A percentile compares a stretch with the other conserved stretches of the same genome.
phyloP scores from a whole-genome alignment of 352 stramenopile genomes.

The Phytopythium chamaehyphon region DNA sequence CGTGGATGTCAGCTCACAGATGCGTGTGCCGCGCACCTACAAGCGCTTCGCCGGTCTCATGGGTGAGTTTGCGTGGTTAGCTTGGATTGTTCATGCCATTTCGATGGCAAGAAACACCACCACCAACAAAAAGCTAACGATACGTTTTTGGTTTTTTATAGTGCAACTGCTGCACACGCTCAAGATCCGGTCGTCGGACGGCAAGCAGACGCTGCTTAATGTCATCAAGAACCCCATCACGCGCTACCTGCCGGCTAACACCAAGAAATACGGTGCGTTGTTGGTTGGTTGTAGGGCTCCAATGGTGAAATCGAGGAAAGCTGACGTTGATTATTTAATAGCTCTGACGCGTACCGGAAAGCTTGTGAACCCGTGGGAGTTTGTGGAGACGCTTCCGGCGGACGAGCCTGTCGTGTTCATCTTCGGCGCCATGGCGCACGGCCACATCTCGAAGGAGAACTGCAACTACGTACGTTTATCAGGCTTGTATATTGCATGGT shows the following conservation, averaged over 20 bases:
- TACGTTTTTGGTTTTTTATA: constrained; percentile 38
- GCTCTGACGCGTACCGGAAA: constrained; percentile 91
- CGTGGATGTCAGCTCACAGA: constrained; percentile 97
- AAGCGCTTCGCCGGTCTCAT: constrained; percentile 97
- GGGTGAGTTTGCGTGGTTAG: constrained; percentile 46
- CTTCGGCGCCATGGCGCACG: constrained; percentile 96
- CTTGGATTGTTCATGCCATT: too few relatives aligned
- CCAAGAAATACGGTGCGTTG: constrained; percentile 88
- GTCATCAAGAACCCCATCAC: constrained; percentile 99
- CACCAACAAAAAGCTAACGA: constrained; percentile 2
- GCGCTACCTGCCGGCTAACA: constrained; percentile 95
- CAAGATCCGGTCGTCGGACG: constrained; percentile 98
- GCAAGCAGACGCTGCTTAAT: constrained; percentile 96
- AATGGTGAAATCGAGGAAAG: not conserved
- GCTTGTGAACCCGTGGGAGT: constrained; percentile 94
- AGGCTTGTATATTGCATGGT: not conserved
- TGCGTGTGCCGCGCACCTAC: constrained; percentile 98
- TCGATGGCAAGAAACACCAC: too few relatives aligned
- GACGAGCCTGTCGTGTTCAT: constrained; percentile 96
- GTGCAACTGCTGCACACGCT: constrained; percentile 99
- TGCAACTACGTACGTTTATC: constrained; percentile 89
- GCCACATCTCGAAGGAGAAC: constrained; percentile 96
- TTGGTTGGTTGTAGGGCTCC: not conserved
- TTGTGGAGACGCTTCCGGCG: constrained; percentile 89
- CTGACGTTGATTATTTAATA: constrained; percentile 13